A percentile compares a stretch with the other conserved stretches of the same genome.
These are phyloP conservation scores for Magnaporthiopsis incrustans DNA, from an alignment of 2,329 filamentous ascomycete genomes.

Conservation along the genomic window DNA sequence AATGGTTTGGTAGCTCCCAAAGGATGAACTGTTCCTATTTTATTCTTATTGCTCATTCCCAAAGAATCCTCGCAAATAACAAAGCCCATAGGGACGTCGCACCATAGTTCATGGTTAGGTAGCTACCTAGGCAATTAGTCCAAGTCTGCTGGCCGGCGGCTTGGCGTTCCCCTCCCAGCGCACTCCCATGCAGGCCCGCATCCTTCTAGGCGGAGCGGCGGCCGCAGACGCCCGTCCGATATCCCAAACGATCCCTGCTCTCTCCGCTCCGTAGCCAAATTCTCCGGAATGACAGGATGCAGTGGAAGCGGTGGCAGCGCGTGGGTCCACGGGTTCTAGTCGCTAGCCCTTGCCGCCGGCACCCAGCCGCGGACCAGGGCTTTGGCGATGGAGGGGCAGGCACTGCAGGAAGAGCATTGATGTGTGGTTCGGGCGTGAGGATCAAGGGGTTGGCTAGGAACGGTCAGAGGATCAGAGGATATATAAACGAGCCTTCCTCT, in stretches of 20 bases:
- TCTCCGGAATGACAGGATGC: neutral
- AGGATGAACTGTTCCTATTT: too few species aligned
- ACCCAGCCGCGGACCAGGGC: neutral
- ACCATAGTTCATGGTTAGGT: neutral
- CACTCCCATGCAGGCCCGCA: neutral
- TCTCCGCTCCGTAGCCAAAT: neutral
- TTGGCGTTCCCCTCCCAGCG: too few species aligned
- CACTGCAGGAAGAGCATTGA: neutral
- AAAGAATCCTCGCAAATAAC: too few species aligned
- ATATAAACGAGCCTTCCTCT: neutral
- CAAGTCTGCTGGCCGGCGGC: too few species aligned
- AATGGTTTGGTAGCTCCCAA: too few species aligned
- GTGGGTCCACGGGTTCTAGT: too few species aligned
- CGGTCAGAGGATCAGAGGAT: neutral
- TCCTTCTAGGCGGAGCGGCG: neutral
- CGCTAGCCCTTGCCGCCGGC: too few species aligned
- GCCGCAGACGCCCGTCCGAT: neutral
- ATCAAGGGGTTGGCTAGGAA: neutral
- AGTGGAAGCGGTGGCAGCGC: neutral
- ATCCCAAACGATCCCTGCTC: neutral
- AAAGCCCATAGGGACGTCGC: neutral
- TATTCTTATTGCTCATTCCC: too few species aligned
- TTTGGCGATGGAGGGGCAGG: neutral
- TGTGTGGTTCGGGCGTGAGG: neutral
- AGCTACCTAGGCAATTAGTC: too few species aligned